A percentile compares a stretch with the other conserved stretches of the same genome.
phyloP scores from a whole-genome alignment of 148 eudicot species.

The Fagopyrum tataricum region DNA sequence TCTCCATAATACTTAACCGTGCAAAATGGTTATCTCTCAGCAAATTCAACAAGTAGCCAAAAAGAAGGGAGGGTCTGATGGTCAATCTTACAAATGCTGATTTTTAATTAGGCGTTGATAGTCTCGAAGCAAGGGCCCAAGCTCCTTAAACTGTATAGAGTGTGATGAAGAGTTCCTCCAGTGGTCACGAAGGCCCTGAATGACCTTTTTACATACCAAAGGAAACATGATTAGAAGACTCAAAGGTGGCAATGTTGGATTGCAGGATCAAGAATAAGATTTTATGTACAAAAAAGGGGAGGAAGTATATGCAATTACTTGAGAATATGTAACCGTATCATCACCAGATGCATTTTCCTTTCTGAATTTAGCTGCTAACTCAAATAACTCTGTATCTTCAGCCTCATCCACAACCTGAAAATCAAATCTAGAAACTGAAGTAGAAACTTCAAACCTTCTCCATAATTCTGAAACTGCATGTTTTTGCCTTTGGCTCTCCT shows the following conservation, averaged over 20 bases:
- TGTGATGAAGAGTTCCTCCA: slow-evolving; percentile 57
- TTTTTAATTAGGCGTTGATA: slow-evolving; percentile 73
- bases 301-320: slow-evolving; percentile 22
- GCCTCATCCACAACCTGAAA: slow-evolving; percentile 44
- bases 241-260: neutral
- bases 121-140: slow-evolving; percentile 82
- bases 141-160: slow-evolving; percentile 61
- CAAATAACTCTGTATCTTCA: slow-evolving; percentile 69
- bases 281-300: neutral
- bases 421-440: slow-evolving; percentile 35
- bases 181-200: slow-evolving; percentile 63
- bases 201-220: slow-evolving; percentile 29
- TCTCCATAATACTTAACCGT: too few relatives aligned
- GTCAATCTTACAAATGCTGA: slow-evolving; percentile 46
- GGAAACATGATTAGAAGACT: slow-evolving; percentile 11
- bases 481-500: slow-evolving; percentile 50
- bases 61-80: neutral
- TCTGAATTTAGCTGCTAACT: slow-evolving; percentile 39
- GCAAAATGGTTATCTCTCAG: neutral
- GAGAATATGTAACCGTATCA: slow-evolving; percentile 29
- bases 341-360: slow-evolving; percentile 27
- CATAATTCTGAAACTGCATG: slow-evolving; percentile 60
- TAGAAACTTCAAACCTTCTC: slow-evolving; percentile 44
- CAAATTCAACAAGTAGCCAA: neutral
- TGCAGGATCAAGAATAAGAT: neutral